Evolutionary conservation across 148 eudicot species (phyloP), one percentile per base, ranked within the genome.

Genomic region (Chenopodium berlandieri): DNA sequence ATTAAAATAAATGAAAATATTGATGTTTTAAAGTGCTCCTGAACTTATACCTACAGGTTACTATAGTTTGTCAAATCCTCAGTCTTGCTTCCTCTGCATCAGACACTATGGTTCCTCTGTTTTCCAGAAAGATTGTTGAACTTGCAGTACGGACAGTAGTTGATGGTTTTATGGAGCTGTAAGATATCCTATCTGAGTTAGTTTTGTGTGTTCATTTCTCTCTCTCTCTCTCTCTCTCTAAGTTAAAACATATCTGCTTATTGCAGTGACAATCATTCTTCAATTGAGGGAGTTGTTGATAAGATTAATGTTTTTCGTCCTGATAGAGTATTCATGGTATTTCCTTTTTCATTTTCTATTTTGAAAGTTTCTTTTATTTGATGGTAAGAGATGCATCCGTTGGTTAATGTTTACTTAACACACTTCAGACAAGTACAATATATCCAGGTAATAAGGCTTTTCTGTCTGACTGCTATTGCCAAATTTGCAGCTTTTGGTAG

Each of bases 291-390:
- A 54, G 95, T 96, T 76, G 72, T 90, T 72, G 99, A 96, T 89
- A 96, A 90, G 89, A 91, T 96, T 40, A 90, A 94, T 80, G 86
- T 94, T 67, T 96, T 96, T 83, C 93, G 98, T 46, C 95, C 98
- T 32, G 98, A 94, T 85, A 89, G 99, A 90, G 99, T 96, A 37
- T 96, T 96, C 83, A 94, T 86, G 97, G 99, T 94, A 86, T 82
- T 71, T 46, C 16, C 22, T 46, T 0, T 44, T 80, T 27, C 27
- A n/a, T 2, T 56, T 81, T 58, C 54, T 13, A 65, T 80, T 23
- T 54, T 73, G 13, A 56, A 44, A 60, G 20, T 82, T 27, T 40
- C 46, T 66, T 25, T 62, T 25, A 67, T 30, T 62, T 20, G 25
- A 56, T 30, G 37, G 71, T 67, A 67, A 4, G n/a, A 1, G 56